Evolutionary conservation across 2,329 filamentous ascomycete genomes (phyloP), one percentile per base, ranked within the genome.

Genomic region (Cladosporium sp.): DNA sequence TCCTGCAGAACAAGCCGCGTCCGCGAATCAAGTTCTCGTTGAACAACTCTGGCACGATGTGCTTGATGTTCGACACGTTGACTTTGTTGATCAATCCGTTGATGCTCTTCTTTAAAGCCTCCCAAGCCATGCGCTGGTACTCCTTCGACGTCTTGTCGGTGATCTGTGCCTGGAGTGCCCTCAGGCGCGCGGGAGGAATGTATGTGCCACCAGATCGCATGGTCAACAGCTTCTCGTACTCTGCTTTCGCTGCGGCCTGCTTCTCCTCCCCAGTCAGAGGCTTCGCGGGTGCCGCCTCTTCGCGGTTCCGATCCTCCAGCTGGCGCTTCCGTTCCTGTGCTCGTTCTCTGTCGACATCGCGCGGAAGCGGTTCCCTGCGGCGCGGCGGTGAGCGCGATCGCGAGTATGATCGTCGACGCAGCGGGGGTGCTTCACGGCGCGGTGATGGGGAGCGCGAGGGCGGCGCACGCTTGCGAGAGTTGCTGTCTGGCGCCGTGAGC

Each of bases 61-160:
- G 87, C 80, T 99, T 98, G 85, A 99, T 98, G 78, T 99, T 99
- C 36, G 91, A 92, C 64, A 94, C 91, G 79, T 98, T 98, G 83
- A 97, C 91, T 83, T 99, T 99, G 85, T 99, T 99, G 85, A 99
- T 97, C 70, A 99, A 82, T 72, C 95, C 95, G 76, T 99, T 98
- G 80, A 99, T 97, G 58, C 91, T 95, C 83, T 99, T 99, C 83
- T 99, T 99, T 75, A 99, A 82, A 14, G 94, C 94, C 79, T 99
- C 95, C 95, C 95, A 99, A 10, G 93, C 93, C 92, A 99, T 96
- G 73, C 95, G 91, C 85, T 98, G 95, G 76, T 97, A 98, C 80
- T 98, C 95, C 79, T 97, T 96, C 79, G 90, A 96, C 63, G 86
- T 89, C 83, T 96, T 97, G 81, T 99, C 95, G 68, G 93, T 97